phyloP scores from a whole-genome alignment of 2,329 filamentous ascomycete species.

The Beauveria sp. region DNA sequence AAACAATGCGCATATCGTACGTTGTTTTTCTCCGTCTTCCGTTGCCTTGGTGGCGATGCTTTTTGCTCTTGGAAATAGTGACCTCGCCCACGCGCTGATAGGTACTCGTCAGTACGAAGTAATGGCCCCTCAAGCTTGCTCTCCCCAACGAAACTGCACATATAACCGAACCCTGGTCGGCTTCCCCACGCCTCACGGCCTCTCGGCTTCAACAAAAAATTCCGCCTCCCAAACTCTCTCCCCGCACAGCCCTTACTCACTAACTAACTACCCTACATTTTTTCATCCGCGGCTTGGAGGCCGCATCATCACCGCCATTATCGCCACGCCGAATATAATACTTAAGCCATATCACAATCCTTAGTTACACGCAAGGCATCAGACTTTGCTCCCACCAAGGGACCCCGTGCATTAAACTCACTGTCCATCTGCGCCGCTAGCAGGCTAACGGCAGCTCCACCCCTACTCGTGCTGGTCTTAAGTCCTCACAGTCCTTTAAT shows the following conservation, averaged over 20 bases:
- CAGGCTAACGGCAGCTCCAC: too few species aligned
- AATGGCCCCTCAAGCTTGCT: not conserved
- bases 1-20: not conserved
- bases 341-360: not conserved
- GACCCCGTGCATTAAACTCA: too few species aligned
- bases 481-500: too few species aligned
- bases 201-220: conserved; percentile 10
- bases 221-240: not conserved
- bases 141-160: conserved; percentile 3
- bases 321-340: not conserved
- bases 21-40: not conserved
- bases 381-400: too few species aligned
- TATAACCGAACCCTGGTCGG: not conserved
- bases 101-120: too few species aligned
- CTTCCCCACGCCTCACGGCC: not conserved
- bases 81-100: too few species aligned
- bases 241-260: not conserved
- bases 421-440: too few species aligned
- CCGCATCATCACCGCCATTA: not conserved
- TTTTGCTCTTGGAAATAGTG: not conserved
- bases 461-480: too few species aligned
- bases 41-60: not conserved
- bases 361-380: not conserved
- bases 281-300: not conserved
- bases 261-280: not conserved